Evolutionary conservation across 1,139 yeast species (phyloP), one percentile per base, ranked within the genome.

Genomic region (Debaryomycetaceae sp.): DNA sequence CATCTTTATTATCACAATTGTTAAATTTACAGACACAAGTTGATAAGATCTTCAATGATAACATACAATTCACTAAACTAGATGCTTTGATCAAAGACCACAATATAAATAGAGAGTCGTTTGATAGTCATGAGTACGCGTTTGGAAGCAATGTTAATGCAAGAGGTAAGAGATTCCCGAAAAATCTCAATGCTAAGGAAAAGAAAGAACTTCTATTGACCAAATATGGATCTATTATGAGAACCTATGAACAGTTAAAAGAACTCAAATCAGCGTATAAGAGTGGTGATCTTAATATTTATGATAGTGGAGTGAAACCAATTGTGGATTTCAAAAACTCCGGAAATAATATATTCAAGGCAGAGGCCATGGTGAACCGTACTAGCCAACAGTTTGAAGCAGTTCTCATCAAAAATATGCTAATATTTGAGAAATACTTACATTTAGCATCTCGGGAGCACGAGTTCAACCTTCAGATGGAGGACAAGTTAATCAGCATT

Each of bases 371-470:
- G 18, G 38, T 62, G 5, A 43, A 46, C 17, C 46, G 47, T 15
- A 24, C 63, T 5, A 41, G 59, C 2, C 39, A 43, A 6, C 39
- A 46, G 15, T 56, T 56, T 38, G 63, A 62, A 33, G 35, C 45
- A 26, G 41, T 64, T 24, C 53, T 58, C 14, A 46, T 61, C 9
- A 65, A 66, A 42, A 61, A 55, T 36, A 55, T 67, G 56, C 42
- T 61, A 15, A 54, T 67, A 6, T 48, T 54, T 13, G 70, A 67
- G 40, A 54, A 53, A 42, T 65, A 58, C 41, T 45, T 58, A 4
- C 46, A 46, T 5, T 31, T 56, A 32, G 42, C 59, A 18, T 34
- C 51, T n/a, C 39, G 43, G 17, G 63, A 65, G 41, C 61, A 63
- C 38, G 44, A 48, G 18, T 61, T 55, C 37, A 63, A 70, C 70